phyloP scores from a whole-genome alignment of 108 stramenopile genomes.

The Nitzschia sp. region DNA sequence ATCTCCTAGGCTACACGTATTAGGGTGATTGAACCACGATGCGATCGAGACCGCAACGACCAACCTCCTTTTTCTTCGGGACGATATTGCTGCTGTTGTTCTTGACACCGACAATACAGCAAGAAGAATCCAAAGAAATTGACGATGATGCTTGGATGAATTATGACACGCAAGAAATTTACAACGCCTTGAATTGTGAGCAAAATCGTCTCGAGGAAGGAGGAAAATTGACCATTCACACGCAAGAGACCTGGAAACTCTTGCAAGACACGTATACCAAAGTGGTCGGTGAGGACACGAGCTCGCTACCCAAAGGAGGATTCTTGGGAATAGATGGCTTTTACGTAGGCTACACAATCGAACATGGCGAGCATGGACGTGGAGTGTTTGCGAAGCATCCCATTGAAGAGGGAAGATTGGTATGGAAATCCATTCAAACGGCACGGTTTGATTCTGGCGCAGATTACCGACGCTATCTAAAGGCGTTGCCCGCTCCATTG shows the following conservation, averaged over 20 bases:
- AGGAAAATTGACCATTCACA: not conserved
- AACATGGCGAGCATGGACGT: slow-evolving; percentile 1
- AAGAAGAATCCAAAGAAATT: not conserved
- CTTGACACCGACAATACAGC: not conserved
- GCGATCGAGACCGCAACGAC: no score
- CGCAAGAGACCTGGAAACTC: slow-evolving; percentile 4
- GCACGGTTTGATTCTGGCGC: slow-evolving; percentile 5
- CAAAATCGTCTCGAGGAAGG: no score
- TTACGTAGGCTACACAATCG: not conserved
- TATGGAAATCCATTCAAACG: slow-evolving; percentile 22
- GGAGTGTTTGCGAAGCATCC: not conserved
- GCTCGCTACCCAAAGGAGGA: not conserved
- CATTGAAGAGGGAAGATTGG: slow-evolving; percentile 10
- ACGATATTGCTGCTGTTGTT: no score
- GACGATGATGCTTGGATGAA: not conserved
- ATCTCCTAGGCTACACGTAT: no score
- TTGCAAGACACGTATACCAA: not conserved
- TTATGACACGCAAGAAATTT: not conserved
- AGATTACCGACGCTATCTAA: slow-evolving; percentile 6
- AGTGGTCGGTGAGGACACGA: not conserved
- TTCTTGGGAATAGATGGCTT: slow-evolving; percentile 10
- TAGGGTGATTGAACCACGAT: no score
- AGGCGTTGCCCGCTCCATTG: not conserved
- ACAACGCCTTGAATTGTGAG: not conserved
- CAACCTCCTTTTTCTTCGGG: no score